These are phyloP conservation scores for Cercospora sp. DNA, from an alignment of 2,329 filamentous ascomycete genomes.

Conservation along the genomic window DNA sequence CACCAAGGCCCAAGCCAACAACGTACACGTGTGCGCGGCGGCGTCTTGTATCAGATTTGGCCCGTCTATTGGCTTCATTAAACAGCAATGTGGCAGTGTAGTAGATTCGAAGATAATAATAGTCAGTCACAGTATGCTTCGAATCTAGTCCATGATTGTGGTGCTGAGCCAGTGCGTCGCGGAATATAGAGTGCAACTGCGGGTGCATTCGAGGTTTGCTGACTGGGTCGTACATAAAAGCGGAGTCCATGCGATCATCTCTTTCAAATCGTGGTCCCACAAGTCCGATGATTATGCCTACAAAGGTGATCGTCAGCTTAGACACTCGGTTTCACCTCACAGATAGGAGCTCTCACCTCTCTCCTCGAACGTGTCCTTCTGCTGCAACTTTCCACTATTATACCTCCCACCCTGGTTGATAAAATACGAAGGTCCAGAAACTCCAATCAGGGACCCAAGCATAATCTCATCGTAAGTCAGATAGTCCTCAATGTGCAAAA, in stretches of 20 bases:
- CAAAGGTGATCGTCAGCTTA: not conserved
- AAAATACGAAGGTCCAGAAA: conserved; percentile 34
- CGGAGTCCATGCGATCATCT: conserved; percentile 34
- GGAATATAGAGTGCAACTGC: conserved; percentile 16
- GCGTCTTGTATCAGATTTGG: conserved; percentile 16
- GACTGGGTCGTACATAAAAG: conserved; percentile 27
- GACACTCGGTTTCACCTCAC: not conserved
- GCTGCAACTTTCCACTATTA: conserved; percentile 23
- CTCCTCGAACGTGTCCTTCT: conserved; percentile 25
- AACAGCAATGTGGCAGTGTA: conserved; percentile 35
- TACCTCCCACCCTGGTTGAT: conserved; percentile 35
- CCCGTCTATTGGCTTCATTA: conserved; percentile 33
- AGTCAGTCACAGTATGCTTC: not conserved
- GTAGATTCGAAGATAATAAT: not conserved
- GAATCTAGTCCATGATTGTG: not conserved
- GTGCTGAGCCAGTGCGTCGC: not conserved
- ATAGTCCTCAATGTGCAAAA: conserved; percentile 31
- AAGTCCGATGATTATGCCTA: conserved; percentile 35
- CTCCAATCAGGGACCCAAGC: conserved; percentile 36
- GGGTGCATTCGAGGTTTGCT: conserved; percentile 23
- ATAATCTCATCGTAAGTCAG: conserved; percentile 41
- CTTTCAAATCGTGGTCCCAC: conserved; percentile 39
- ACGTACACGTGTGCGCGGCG: conserved; percentile 35
- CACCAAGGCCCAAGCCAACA: conserved; percentile 38
- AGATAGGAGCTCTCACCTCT: conserved; percentile 15